Percentiles rank a stretch among this genome's conserved stretches.
These are phyloP conservation scores for Monosporascus sp. DNA, from an alignment of 2,329 filamentous ascomycete genomes.

Conservation along the genomic window DNA sequence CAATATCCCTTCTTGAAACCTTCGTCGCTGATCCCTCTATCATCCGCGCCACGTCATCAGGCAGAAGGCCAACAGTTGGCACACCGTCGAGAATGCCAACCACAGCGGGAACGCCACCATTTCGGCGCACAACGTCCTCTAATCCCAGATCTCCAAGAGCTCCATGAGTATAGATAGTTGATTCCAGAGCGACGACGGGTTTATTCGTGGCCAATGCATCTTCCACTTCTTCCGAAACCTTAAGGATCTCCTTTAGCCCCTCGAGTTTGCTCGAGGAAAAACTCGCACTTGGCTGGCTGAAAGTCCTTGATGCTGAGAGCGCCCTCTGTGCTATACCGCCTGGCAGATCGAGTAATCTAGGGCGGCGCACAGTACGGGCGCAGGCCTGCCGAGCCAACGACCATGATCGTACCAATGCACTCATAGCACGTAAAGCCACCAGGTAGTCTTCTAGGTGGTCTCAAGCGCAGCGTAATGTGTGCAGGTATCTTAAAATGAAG, in stretches of 20 bases:
- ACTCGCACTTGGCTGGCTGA: not conserved
- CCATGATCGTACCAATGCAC: not conserved
- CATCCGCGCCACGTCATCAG: constrained; percentile 68
- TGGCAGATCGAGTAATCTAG: not conserved
- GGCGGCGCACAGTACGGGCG: not conserved
- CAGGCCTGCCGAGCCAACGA: not conserved
- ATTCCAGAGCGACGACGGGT: constrained; percentile 89
- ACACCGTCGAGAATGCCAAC: constrained; percentile 82
- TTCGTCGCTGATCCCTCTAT: constrained; percentile 69
- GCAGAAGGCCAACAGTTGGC: constrained; percentile 70
- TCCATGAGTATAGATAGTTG: constrained; percentile 95
- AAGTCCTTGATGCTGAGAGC: constrained; percentile 10
- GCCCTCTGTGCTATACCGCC: not conserved
- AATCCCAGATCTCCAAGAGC: constrained; percentile 70
- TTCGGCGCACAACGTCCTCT: constrained; percentile 71
- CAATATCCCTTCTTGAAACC: constrained; percentile 80
- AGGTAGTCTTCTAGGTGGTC: not conserved
- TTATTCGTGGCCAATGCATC: constrained; percentile 68
- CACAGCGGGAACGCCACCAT: constrained; percentile 84
- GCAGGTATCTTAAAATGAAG: too few relatives aligned
- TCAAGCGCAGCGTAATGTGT: too few relatives aligned
- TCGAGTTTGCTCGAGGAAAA: constrained; percentile 13
- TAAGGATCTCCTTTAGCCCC: constrained; percentile 47
- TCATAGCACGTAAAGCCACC: not conserved
- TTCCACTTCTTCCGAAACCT: constrained; percentile 74